Evolutionary conservation across 2,329 filamentous ascomycete genomes (phyloP).

Genomic region (Cladophialophora yegresii): DNA sequence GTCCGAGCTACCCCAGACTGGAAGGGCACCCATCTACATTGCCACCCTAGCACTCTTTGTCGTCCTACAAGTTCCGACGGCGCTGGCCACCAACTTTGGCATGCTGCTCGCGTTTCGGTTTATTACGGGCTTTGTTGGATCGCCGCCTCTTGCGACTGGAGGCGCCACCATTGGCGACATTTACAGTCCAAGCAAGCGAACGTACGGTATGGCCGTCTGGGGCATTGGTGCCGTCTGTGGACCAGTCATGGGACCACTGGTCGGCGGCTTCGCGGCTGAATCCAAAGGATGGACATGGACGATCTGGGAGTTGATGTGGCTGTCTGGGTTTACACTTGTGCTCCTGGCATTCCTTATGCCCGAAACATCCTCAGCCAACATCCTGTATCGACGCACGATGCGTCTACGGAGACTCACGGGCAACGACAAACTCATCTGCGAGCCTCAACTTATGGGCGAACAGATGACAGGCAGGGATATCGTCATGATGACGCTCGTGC

Average conservation of each 20-base stretch:
- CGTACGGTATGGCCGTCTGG: constrained; percentile 48
- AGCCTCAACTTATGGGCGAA: constrained; percentile 43
- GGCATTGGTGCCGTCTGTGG: constrained; percentile 45
- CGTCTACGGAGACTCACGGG: constrained; percentile 46
- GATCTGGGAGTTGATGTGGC: constrained; percentile 48
- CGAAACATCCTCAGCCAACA: constrained; percentile 45
- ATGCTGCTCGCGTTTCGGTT: constrained; percentile 58
- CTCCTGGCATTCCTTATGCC: constrained; percentile 40
- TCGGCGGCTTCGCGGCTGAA: constrained; percentile 48
- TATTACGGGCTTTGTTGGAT: constrained; percentile 55
- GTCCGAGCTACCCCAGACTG: constrained; percentile 54
- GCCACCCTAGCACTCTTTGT: constrained; percentile 54
- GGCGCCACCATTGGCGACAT: constrained; percentile 51
- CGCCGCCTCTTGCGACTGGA: constrained; percentile 50
- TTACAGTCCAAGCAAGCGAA: constrained; percentile 44
- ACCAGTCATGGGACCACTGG: constrained; percentile 42
- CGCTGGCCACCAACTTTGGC: constrained; percentile 54
- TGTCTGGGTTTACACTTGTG: constrained; percentile 45
- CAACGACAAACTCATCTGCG: constrained; percentile 46
- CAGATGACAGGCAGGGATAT: constrained; percentile 44
- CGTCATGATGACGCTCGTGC: constrained; percentile 46
- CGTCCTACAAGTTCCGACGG: constrained; percentile 52
- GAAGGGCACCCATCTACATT: constrained; percentile 55
- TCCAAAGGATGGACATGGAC: constrained; percentile 47
- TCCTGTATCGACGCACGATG: constrained; percentile 46